Evolutionary conservation across 2,329 filamentous ascomycete species (phyloP), one percentile per base, ranked within the genome.

Genomic region (Paecilomyces sp.): DNA sequence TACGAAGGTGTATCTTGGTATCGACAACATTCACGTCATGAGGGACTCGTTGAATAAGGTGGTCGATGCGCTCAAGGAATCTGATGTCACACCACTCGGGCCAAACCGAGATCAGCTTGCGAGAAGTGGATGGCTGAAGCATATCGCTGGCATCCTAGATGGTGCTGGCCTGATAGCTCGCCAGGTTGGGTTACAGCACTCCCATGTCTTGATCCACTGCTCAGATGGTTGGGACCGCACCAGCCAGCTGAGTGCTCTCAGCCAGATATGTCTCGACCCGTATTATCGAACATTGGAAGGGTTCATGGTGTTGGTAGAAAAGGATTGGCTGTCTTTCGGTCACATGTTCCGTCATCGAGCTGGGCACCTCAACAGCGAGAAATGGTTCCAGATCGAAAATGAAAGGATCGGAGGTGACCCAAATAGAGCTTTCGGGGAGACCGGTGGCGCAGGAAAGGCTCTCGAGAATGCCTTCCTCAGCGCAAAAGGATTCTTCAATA

Each of bases 1-100:
- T 15, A 88, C 88, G 61, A 96, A 97, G 75, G 88, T 89, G 31
- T 99, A 95, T 71, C 83, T 99, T 59, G 94, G 91, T 63, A 99
- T 99, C 69, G 93, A 95, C 73, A 99, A 99, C 72, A 97, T 99
- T 61, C 94, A 99, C 70, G 92, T 97, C 63, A 99, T 99, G 94
- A 85, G 94, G 60, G 89, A 89, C 62, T 97, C 93, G 1, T 80
- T 99, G 34, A 88, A 89, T 66, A 93, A 88, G 66, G 89, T 99
- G 22, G 82, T 97, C 57, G 92, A 96, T 63, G 89, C 91, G 2
- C 79, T 99, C 69, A 97, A 96, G 71, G 93, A 97, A 66, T 91
- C 92, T 1, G 94, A 99, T 72, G 83, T 97, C 30, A 90, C 91
- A 0, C 85, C 89, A 1, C 77, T 97, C 33, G 86, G 90, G 0